Evolutionary conservation across 805 yeast species (phyloP).

Genomic region (Peterozyma toletana): DNA sequence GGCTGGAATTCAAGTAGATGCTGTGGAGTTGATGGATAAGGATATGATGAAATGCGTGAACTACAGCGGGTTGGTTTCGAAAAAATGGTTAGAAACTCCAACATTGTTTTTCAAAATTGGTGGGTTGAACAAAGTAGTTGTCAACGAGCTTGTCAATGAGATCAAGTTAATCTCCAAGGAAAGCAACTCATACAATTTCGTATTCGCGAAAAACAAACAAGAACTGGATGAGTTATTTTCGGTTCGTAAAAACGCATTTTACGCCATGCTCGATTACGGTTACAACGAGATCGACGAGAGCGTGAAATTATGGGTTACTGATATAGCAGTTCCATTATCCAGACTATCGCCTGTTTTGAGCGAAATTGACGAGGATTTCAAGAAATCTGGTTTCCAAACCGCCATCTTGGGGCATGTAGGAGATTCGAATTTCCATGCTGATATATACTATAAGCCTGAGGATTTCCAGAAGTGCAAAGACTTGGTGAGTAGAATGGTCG

Average conservation of each 20-base stretch:
- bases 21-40: constrained; percentile 57
- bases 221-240: constrained; percentile 58
- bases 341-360: constrained; percentile 28
- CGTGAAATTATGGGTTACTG: constrained; percentile 34
- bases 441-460: constrained; percentile 26
- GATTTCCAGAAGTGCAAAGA: constrained; percentile 23
- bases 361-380: constrained; percentile 21
- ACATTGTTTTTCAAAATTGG: constrained; percentile 28
- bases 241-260: constrained; percentile 55
- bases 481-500: constrained; percentile 48
- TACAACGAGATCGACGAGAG: constrained; percentile 24
- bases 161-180: constrained; percentile 38
- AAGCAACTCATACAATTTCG: constrained; percentile 33
- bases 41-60: constrained; percentile 57
- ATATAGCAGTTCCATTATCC: constrained; percentile 36
- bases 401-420: constrained; percentile 37
- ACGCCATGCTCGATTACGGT: constrained; percentile 49
- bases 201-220: constrained; percentile 45
- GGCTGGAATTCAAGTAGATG: constrained; percentile 52
- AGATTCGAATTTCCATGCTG: constrained; percentile 39
- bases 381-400: constrained; percentile 25
- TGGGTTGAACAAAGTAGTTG: constrained; percentile 29
- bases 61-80: constrained; percentile 36
- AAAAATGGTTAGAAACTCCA: constrained; percentile 51
- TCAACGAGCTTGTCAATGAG: constrained; percentile 33